These are phyloP conservation scores for Eimeria praecox DNA, from an alignment of 169 alveolate genomes.

Conservation along the genomic window DNA sequence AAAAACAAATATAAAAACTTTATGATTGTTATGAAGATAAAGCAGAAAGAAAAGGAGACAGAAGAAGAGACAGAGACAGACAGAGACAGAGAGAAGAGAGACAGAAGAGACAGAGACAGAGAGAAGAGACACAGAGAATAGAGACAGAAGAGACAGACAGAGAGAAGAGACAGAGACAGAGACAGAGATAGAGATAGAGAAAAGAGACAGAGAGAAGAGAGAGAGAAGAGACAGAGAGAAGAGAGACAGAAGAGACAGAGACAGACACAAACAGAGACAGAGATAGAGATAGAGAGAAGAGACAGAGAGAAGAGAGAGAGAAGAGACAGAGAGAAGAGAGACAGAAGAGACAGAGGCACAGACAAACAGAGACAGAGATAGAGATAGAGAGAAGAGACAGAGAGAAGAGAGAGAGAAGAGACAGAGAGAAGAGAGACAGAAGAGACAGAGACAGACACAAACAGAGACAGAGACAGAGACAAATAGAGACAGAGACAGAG, in stretches of 20 bases:
- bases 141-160: neutral
- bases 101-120: neutral
- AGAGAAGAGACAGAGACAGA: neutral
- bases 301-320: too few species aligned
- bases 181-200: conserved; percentile 6
- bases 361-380: too few species aligned
- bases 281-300: too few species aligned
- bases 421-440: neutral
- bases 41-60: neutral
- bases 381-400: neutral
- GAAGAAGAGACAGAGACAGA: neutral
- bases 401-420: neutral
- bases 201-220: neutral
- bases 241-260: too few species aligned
- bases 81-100: conserved; percentile 14
- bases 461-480: neutral
- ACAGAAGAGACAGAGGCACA: too few species aligned
- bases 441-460: too few species aligned
- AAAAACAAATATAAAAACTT: neutral
- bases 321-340: too few species aligned
- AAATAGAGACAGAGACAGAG: neutral
- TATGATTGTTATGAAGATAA: too few species aligned
- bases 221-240: neutral
- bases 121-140: neutral
- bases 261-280: too few species aligned